A percentile compares a stretch with the other conserved stretches of the same genome.
These are phyloP conservation scores for Colletotrichum sp. DNA, from an alignment of 2,329 filamentous ascomycete species.

Conservation along the genomic window DNA sequence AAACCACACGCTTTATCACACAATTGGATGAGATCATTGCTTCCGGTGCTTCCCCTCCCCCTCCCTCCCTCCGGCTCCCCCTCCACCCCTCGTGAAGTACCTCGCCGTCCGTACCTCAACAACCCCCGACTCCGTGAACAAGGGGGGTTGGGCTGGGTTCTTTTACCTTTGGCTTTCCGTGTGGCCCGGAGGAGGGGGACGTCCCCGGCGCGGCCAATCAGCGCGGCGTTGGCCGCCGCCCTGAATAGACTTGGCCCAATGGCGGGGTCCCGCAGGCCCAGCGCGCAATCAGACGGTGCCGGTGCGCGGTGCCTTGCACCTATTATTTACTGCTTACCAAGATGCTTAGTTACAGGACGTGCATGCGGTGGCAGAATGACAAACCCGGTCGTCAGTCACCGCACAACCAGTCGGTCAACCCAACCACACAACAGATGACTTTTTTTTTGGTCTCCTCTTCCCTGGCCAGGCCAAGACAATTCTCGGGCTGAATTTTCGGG, in stretches of 20 bases:
- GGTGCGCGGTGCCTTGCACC: not conserved
- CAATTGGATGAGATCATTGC: not conserved
- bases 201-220: not conserved
- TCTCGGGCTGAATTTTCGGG: not conserved
- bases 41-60: not conserved
- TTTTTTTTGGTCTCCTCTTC: not conserved
- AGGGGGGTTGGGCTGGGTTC: not conserved
- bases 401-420: not conserved
- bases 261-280: not conserved
- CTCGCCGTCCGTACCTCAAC: not conserved
- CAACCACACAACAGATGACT: slow-evolving; percentile 9
- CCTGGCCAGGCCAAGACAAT: not conserved
- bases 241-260: slow-evolving; percentile 9
- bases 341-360: slow-evolving; percentile 16
- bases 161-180: not conserved
- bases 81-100: not conserved
- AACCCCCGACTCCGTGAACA: not conserved
- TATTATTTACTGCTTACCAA: slow-evolving; percentile 15
- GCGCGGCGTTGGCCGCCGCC: not conserved
- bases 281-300: not conserved
- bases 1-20: not conserved
- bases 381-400: not conserved
- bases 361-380: slow-evolving; percentile 18
- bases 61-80: not conserved
- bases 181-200: not conserved